Percentiles rank a stretch among this genome's conserved stretches.
phyloP scores from a whole-genome alignment of 805 yeast genomes.

The Pichia nanzhaoensis region DNA sequence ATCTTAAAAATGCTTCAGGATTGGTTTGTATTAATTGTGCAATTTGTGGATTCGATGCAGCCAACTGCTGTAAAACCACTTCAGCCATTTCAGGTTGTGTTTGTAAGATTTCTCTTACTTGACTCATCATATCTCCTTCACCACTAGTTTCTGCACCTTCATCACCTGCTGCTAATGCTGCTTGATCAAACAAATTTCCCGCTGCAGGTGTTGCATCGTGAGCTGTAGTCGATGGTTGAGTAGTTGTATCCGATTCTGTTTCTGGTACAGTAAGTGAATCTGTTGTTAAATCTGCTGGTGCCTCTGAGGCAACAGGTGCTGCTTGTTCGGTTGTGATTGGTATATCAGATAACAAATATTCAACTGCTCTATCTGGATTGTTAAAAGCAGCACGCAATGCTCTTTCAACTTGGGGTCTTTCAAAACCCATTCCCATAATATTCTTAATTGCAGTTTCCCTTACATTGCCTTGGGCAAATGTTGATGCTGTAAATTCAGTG shows the following conservation, averaged over 20 bases:
- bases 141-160: conserved; percentile 29
- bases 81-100: conserved; percentile 86
- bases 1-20: conserved; percentile 83
- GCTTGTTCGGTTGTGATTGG: conserved; percentile 15
- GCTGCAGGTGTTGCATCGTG: conserved; percentile 1
- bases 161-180: conserved; percentile 32
- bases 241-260: conserved; percentile 18
- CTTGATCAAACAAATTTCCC: conserved; percentile 49
- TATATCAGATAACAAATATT: conserved; percentile 82
- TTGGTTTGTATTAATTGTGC: conserved; percentile 73
- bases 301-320: conserved; percentile 14
- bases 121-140: conserved; percentile 34
- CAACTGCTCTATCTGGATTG: conserved; percentile 97
- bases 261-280: conserved; percentile 27
- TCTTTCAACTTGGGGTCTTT: conserved; percentile 75
- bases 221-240: conserved; percentile 27
- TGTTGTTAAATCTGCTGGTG: conserved; percentile 19
- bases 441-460: conserved; percentile 73
- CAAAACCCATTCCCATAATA: conserved; percentile 95
- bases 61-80: conserved; percentile 73
- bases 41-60: conserved; percentile 76
- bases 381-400: conserved; percentile 94
- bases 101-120: conserved; percentile 70
- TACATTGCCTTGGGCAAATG: conserved; percentile 70
- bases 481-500: conserved; percentile 36